A percentile compares a stretch with the other conserved stretches of the same genome.
These are phyloP conservation scores for Tilletia setariae DNA, from an alignment of 1,284 basidiomycete species.

Conservation along the genomic window DNA sequence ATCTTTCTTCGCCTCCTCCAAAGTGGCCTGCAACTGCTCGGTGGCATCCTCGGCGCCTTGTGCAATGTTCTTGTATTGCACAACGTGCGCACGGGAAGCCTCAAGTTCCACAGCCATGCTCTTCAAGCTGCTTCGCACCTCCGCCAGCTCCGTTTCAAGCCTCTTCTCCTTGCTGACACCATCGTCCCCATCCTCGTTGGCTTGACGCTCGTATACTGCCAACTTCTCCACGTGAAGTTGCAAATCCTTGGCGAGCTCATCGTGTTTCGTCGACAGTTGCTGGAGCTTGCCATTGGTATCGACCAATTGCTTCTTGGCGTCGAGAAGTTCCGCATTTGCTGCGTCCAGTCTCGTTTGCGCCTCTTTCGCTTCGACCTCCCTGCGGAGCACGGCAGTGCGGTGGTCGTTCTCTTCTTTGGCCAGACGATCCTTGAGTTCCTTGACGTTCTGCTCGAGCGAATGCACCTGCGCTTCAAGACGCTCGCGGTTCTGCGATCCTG, in stretches of 20 bases:
- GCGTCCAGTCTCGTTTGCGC: slow-evolving; percentile 71
- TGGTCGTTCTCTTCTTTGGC: slow-evolving; percentile 73
- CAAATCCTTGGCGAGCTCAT: slow-evolving; percentile 68
- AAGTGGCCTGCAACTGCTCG: slow-evolving; percentile 66
- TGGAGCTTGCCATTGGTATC: slow-evolving; percentile 74
- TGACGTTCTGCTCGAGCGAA: slow-evolving; percentile 63
- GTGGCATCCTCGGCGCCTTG: slow-evolving; percentile 75
- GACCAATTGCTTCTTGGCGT: slow-evolving; percentile 70
- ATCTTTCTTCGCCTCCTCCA: slow-evolving; percentile 66
- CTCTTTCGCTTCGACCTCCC: slow-evolving; percentile 75
- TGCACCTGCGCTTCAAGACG: slow-evolving; percentile 76
- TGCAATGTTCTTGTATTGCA: slow-evolving; percentile 79
- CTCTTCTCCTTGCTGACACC: slow-evolving; percentile 68
- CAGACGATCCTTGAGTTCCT: slow-evolving; percentile 73
- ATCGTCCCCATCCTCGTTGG: slow-evolving; percentile 10
- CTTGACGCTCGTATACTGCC: slow-evolving; percentile 75
- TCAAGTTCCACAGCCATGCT: slow-evolving; percentile 31
- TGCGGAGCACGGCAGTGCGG: slow-evolving; percentile 69
- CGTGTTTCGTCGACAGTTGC: slow-evolving; percentile 73
- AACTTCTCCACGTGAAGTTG: slow-evolving; percentile 77
- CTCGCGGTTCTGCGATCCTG: slow-evolving; percentile 72
- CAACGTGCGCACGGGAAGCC: slow-evolving; percentile 66
- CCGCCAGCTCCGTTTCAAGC: slow-evolving; percentile 75
- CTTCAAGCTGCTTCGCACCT: slow-evolving; percentile 51
- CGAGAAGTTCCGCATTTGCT: slow-evolving; percentile 67